Conservation (phyloP, 805 yeast species). For the Phaffomyces thermotolerans region DNA sequence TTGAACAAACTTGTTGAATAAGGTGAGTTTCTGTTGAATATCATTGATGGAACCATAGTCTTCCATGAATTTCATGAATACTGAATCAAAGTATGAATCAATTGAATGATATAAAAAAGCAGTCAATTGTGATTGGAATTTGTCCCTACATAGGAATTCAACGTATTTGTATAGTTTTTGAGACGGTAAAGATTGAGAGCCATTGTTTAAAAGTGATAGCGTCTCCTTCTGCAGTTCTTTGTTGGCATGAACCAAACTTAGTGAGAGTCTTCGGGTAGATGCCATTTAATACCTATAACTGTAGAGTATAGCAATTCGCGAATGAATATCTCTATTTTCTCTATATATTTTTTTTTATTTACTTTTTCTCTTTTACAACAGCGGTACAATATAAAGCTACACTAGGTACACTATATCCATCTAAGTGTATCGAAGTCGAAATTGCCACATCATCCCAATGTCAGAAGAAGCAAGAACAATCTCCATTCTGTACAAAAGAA, state of each 20-base stretch:
- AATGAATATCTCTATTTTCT: too few species aligned
- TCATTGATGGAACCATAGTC: not conserved
- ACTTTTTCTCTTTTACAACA: too few species aligned
- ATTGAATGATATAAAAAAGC: constrained; percentile 9
- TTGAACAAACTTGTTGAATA: not conserved
- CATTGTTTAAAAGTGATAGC: not conserved
- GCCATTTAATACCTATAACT: constrained; percentile 1
- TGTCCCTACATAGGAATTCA: constrained; percentile 21
- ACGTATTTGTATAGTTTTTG: constrained; percentile 19
- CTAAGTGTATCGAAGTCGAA: too few species aligned
- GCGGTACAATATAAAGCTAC: too few species aligned
- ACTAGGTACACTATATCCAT: too few species aligned
- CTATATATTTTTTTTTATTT: too few species aligned
- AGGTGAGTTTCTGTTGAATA: not conserved
- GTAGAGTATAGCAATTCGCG: too few species aligned
- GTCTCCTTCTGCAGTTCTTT: constrained; percentile 4
- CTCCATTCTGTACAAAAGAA: constrained; percentile 15
- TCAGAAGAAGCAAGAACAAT: constrained; percentile 9
- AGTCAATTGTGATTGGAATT: constrained; percentile 15
- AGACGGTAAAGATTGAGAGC: not conserved
- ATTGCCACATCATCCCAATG: not conserved
- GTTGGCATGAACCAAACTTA: not conserved
- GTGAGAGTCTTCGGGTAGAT: not conserved
- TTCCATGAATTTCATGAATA: not conserved
- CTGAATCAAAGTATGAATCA: not conserved